Percentiles rank a stretch among this genome's conserved stretches.
Conservation (phyloP, 2,329 filamentous ascomycete species). For the Daldinia sp. region DNA sequence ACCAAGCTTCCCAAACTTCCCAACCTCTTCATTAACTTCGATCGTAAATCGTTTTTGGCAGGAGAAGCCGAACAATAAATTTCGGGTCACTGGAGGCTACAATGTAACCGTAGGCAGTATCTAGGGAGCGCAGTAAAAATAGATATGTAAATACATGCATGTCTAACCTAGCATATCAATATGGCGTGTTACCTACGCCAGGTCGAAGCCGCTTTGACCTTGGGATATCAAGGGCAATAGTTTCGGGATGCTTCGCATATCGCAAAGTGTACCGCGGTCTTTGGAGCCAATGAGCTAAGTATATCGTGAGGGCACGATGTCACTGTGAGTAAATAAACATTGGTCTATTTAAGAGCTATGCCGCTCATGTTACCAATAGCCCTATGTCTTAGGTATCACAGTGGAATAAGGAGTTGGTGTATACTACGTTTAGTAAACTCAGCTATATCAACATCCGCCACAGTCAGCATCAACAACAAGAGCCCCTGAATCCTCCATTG, state of each 20-base stretch:
- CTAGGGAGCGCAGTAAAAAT: background rate
- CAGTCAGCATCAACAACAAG: background rate
- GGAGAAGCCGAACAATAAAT: background rate
- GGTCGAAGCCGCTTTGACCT: background rate
- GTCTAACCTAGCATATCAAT: no score
- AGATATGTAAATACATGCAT: background rate
- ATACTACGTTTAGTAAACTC: background rate
- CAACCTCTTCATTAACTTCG: background rate
- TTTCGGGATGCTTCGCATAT: background rate
- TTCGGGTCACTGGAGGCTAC: background rate
- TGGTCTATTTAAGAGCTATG: no score
- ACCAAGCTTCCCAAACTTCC: background rate
- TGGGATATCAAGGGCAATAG: background rate
- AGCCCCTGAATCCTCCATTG: background rate
- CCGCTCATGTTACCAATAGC: background rate
- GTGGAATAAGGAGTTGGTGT: background rate
- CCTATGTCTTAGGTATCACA: background rate
- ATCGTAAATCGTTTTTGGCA: background rate
- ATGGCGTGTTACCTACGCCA: background rate
- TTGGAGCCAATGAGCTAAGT: background rate
- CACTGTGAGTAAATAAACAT: no score
- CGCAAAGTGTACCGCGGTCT: background rate
- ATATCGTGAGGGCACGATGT: background rate
- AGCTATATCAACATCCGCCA: background rate
- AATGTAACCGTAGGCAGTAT: background rate